Conservation (phyloP, 2,329 filamentous ascomycete genomes). For the Fusarium verticillioides region DNA sequence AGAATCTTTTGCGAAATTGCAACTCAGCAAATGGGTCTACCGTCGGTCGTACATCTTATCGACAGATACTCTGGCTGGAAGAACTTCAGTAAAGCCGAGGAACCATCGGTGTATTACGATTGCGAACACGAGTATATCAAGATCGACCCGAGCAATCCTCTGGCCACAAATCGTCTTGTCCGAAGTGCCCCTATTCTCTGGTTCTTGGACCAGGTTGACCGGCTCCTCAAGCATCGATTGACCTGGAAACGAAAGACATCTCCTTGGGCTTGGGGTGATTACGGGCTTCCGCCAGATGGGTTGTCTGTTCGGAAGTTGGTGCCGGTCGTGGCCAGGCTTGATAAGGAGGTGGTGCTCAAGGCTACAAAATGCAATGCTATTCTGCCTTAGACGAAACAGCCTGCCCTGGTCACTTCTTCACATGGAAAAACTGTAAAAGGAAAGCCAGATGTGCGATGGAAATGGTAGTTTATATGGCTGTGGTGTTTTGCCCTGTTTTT, state of each 20-base stretch:
- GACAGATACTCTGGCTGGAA: not conserved
- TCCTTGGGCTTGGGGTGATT: not conserved
- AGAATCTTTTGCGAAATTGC: not conserved
- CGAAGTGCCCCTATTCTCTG: not conserved
- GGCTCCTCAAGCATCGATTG: not conserved
- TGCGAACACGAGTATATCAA: not conserved
- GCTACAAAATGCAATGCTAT: rapidly evolving
- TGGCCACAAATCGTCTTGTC: not conserved
- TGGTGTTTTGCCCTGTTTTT: too few relatives aligned
- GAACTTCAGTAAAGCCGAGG: not conserved
- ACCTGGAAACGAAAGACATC: not conserved
- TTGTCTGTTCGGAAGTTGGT: not conserved
- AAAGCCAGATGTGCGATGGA: not conserved
- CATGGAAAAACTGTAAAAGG: rapidly evolving
- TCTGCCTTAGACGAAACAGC: rapidly evolving
- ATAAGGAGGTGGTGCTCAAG: not conserved
- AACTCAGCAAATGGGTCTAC: rapidly evolving
- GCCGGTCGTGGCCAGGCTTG: not conserved
- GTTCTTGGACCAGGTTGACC: not conserved
- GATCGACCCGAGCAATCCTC: not conserved
- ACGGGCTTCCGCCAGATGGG: not conserved
- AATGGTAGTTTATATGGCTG: not conserved
- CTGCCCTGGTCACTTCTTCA: too few relatives aligned
- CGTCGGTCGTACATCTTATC: not conserved
- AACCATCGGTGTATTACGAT: not conserved